Base-by-base conservation (phyloP, 2,329 filamentous ascomycete species). In the Plenodomus tracheiphilus region DNA sequence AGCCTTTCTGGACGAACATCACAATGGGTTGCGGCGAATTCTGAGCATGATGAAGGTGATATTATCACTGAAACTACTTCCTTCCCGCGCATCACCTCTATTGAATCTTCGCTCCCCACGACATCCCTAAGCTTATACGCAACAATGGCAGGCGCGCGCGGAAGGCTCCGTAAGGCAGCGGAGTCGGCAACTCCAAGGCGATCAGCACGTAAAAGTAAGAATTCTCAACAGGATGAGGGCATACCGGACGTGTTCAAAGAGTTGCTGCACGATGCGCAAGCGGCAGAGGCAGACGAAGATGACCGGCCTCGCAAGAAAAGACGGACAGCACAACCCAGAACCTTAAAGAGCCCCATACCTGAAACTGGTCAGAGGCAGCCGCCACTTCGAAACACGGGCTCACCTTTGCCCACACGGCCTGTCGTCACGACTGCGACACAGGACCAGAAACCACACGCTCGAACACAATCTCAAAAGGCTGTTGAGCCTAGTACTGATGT, bases 161-260 rank as follows among this genome's bases (percentile, higher is more conserved):
- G 64, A 16, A 56, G 58, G 32, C 41, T 58, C 16, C 64, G 47
- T 34, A 69, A 66, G 46, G 34, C 56, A 21, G 28, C 51, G 6
- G 50, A 54, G 16, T 35, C 50, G 17, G 40, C 49, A 13, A 53
- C 56, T 16, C 57, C 62, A 6, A 53, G 61, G 47, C 58, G 65
- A 3, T 68, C 65, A n/a, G 50, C 61, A 28, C 61, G 68, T 11
- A 54, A 53, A 7, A 48, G 46, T 13, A 61, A 54, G 19, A 53
- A 54, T 2, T 49, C 54, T 15, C 55, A 63, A 16, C 50, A 63
- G 15, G 59, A 65, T 47, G 56, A 59, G 18, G 58, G 55, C 3
- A 68, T 78, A 10, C 75, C 75, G 11, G 70, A 72, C 43, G 68
- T 79, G 2, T 78, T 77, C 53, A 70, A 69, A 39, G 76, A 78